These are phyloP conservation scores for Grosmannia huntii DNA, from an alignment of 2,329 filamentous ascomycete species.

Conservation along the genomic window DNA sequence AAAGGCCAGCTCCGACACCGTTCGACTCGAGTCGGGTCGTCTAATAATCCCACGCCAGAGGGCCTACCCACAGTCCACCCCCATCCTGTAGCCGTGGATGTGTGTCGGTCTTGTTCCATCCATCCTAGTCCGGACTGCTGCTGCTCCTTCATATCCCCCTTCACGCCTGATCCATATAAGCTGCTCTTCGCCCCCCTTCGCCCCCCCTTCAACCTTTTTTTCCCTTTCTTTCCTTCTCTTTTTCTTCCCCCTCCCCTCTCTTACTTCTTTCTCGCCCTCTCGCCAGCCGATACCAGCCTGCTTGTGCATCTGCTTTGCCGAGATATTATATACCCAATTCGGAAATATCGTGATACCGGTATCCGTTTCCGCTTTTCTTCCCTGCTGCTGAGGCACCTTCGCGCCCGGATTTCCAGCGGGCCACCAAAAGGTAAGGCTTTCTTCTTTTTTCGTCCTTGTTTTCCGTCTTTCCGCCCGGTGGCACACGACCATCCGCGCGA, in stretches of 20 bases:
- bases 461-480: too few species aligned
- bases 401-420: neutral
- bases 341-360: conserved; percentile 11
- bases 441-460: neutral
- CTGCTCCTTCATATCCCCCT: neutral
- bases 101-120: neutral
- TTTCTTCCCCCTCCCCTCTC: neutral
- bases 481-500: too few species aligned
- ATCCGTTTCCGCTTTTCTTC: neutral
- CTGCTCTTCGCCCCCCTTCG: conserved; percentile 3
- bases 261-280: conserved; percentile 9
- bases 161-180: conserved; percentile 8
- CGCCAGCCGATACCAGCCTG: conserved; percentile 12
- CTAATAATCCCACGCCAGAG: conserved; percentile 7
- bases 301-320: conserved; percentile 13
- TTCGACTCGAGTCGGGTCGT: conserved; percentile 3
- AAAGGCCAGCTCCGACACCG: conserved; percentile 11
- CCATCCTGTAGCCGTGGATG: neutral
- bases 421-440: neutral
- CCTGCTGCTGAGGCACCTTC: neutral
- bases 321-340: conserved; percentile 13
- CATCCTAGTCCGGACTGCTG: neutral
- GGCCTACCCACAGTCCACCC: neutral
- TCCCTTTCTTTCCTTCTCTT: conserved; percentile 3
- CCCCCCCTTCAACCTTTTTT: conserved; percentile 1